Conservation (phyloP, 306 rosid species). For the Oxytropis ochrocephala region DNA sequence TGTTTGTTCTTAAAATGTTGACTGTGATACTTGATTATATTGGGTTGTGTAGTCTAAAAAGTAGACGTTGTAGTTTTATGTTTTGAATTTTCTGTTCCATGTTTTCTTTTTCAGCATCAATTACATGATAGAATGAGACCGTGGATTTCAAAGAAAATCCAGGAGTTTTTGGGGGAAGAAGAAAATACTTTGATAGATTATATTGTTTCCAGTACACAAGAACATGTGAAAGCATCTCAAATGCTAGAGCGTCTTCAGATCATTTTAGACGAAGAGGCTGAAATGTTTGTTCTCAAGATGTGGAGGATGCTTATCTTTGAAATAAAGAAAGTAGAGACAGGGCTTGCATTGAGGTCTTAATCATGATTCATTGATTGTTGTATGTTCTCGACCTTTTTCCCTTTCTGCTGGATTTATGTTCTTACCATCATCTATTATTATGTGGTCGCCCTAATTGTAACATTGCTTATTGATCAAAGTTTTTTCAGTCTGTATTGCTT, state of each 20-base stretch:
- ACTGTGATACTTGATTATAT: not conserved
- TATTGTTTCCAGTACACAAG: conserved; percentile 89
- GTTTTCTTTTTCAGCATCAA: conserved; percentile 51
- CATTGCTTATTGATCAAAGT: conserved; percentile 15
- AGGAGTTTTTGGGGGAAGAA: conserved; percentile 92
- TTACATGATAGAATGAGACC: conserved; percentile 97
- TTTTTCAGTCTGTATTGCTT: conserved; percentile 22
- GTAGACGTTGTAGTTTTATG: not conserved
- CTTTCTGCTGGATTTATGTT: conserved; percentile 15
- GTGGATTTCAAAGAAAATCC: conserved; percentile 92
- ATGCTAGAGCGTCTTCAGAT: conserved; percentile 93
- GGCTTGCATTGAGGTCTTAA: conserved; percentile 63
- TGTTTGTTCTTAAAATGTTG: too few relatives aligned
- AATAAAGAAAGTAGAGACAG: conserved; percentile 94
- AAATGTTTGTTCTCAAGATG: conserved; percentile 99
- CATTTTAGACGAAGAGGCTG: conserved; percentile 96
- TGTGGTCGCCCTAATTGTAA: conserved; percentile 13
- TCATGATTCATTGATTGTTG: conserved; percentile 18
- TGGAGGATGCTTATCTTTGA: conserved; percentile 99
- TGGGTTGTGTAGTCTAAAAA: not conserved
- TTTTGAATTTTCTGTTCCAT: not conserved
- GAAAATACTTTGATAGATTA: conserved; percentile 88
- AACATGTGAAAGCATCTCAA: conserved; percentile 87
- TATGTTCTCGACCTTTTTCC: not conserved
- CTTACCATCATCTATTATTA: not conserved